Evolutionary conservation across 2,329 filamentous ascomycete species (phyloP), one percentile per base, ranked within the genome.

Genomic region (Aspergillus sp.): DNA sequence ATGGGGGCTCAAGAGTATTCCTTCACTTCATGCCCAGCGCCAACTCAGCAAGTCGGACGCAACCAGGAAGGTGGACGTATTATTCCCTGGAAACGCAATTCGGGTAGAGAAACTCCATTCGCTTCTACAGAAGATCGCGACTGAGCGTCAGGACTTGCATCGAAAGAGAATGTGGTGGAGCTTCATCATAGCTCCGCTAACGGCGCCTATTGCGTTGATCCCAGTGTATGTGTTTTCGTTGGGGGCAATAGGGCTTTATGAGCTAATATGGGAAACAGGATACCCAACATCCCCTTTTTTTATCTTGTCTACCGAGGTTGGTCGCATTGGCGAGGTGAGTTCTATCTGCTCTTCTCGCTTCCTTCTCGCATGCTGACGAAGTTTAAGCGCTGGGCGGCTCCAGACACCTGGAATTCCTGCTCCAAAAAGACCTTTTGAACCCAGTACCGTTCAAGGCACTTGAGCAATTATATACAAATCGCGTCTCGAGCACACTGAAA

Each of bases 211-310:
- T 65, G 89, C 82, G 3, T 69, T 96, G 41, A 73, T 98, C 39
- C 93, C 93, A 41, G 63, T 97, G 88, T 94, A 79, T 70, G 87
- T 49, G 44, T 33, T 12, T 42, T 29, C 19, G 28, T n/a, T 29
- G n/a, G 12, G 12, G 44, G 2, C 29, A 12, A 7, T 12, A 30
- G 6, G 9, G 10, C 36, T 29, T 36, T 34, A 32, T 34, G 42
- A 45, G 12, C 46, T 49, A 44, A 57, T 38, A n/a, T 39, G 35
- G 55, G 33, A 50, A 48, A 5, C 3, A 94, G 88, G 52, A 78
- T 96, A 52, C 90, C 91, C 33, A 96, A 98, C 64, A 74, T 98
- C 8, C 93, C 93, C 12, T 97, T 97, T 74, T 97, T 97, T 74
- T 98, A 97, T 67, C 79, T 97, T 36, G 81, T 80, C 12, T 98